Base-by-base conservation (phyloP, 2,329 filamentous ascomycete species). In the Cordyceps fumosorosea region DNA sequence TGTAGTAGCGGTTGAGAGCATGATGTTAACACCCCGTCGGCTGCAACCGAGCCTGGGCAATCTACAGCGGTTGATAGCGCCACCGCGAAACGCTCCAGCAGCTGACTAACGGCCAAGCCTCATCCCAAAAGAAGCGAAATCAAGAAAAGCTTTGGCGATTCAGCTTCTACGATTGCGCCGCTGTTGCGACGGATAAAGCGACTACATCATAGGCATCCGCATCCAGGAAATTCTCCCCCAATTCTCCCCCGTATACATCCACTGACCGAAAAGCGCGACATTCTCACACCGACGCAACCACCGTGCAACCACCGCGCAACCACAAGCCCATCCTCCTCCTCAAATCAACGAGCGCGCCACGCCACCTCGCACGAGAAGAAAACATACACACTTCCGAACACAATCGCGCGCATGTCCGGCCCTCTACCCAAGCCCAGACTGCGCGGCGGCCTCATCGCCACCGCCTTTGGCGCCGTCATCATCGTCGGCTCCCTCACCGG, bases 401-500 rank as follows among this genome's bases (percentile, higher is more conserved):
- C 16, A 40, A 11, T 48, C 26, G 8, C 45, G 61, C 29, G 10
- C 55, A 68, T 69, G 67, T 65, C 51, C 18, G 20, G 59, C 12
- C 59, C 52, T 5, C 3, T 56, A 22, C 67, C 64, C 52, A 70
- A 71, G 42, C 70, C 75, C 60, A 75, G 73, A 63, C 62, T 75
- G 55, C 72, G 69, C 63, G 66, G 71, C 51, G 74, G 71, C 61
- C 62, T 75, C 32, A 66, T 70, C 61, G 80, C 80, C n/a, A 74
- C 70, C 40, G 79, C 78, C 40, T 75, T 80, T 64, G 77, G 75
- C 3, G 78, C 78, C 63, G 75, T 80, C 62, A 75, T 80, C 64
- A 72, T 77, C 63, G 78, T 80, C 37, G 79, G 80, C 63, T 70
- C 77, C 51, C 73, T 79, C 53, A 81, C 80, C 62, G 80, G 80